Base-by-base conservation (phyloP, 768 basidiomycete genomes). In the Termitomyces bulborhizus region DNA sequence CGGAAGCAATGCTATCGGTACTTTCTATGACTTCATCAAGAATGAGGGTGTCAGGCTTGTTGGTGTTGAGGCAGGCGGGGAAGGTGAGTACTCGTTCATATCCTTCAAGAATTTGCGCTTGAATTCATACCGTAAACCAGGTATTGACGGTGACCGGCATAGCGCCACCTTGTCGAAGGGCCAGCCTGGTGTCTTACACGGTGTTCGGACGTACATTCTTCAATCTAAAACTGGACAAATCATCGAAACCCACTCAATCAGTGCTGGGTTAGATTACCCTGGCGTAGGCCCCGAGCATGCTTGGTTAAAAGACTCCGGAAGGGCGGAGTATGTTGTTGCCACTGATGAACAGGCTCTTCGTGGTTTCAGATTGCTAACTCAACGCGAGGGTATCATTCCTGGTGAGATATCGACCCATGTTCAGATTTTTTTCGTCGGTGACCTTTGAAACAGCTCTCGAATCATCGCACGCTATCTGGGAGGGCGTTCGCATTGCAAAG, bases 271-370 rank as follows among this genome's bases (percentile, higher is more conserved):
- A 43, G 94, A 98, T 71, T 98, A 98, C 71, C 94, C 94, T 26
- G 94, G 94, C 59, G 96, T 99, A 47, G 97, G 97, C 21, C 97
- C 97, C 8, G 97, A 99, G 70, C 97, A 98, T 66, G 89, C 96
- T 45, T 97, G 91, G 88, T 75, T 99, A 67, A 98, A 98, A 71
- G 94, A 98, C 66, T 88, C 87, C 3, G 90, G 90, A 16, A 79
- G 97, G 57, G 97, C 93, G 0, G 93, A 97, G 66, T 99, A 98
- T 68, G 84, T 90, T 18, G 86, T 81, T 13, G 96, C 95, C 8
- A 97, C 90, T 4, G 97, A 99, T 65, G 93, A 97, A 69, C 79
- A 99, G 62, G 93, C 93, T 5, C 76, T 98, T 29, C 81, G 93
- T 40, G 97, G 93, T 1, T 98, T 99, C 81, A 77, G 93, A 55